These are phyloP conservation scores for Striga hermonthica DNA, from an alignment of 305 asterid genomes.

Conservation along the genomic window DNA sequence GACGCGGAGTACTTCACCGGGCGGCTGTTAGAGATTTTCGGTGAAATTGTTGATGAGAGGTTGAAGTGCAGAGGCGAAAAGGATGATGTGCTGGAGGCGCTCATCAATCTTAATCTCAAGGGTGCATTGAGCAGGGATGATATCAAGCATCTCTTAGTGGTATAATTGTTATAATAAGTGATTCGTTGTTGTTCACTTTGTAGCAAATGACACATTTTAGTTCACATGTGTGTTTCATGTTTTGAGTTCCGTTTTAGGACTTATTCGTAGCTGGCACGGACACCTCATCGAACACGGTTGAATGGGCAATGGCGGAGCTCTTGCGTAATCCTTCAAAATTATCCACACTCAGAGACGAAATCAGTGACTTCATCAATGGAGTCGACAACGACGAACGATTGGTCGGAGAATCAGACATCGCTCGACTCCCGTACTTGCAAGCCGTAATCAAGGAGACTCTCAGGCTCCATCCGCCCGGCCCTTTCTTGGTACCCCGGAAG, in stretches of 20 bases:
- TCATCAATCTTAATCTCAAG: conserved; percentile 35
- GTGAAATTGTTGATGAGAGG: conserved; percentile 33
- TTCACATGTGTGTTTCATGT: too few relatives aligned
- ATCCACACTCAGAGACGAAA: conserved; percentile 26
- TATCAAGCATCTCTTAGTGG: conserved; percentile 30
- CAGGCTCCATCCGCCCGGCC: conserved; percentile 43
- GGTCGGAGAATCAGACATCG: conserved; percentile 40
- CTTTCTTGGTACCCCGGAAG: conserved; percentile 40
- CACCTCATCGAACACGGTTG: conserved; percentile 22
- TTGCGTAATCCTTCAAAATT: conserved; percentile 25
- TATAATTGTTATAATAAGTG: neutral
- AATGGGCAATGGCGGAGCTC: conserved; percentile 34
- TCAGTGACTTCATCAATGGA: conserved; percentile 25
- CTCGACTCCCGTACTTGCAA: conserved; percentile 40
- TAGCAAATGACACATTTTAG: too few relatives aligned
- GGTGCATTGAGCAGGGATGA: conserved; percentile 28
- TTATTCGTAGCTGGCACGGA: conserved; percentile 27
- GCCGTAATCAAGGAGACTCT: conserved; percentile 47
- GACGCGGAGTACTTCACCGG: conserved; percentile 29
- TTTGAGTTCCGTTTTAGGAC: conserved; percentile 19
- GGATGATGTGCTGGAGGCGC: conserved; percentile 38
- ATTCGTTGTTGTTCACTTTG: neutral
- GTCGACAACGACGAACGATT: conserved; percentile 21
- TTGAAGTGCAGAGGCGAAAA: conserved; percentile 25
- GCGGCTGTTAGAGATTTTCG: conserved; percentile 34